phyloP scores from a whole-genome alignment of 192 early-diverging fungal genomes.

The Thoreauomyces humboldtii region DNA sequence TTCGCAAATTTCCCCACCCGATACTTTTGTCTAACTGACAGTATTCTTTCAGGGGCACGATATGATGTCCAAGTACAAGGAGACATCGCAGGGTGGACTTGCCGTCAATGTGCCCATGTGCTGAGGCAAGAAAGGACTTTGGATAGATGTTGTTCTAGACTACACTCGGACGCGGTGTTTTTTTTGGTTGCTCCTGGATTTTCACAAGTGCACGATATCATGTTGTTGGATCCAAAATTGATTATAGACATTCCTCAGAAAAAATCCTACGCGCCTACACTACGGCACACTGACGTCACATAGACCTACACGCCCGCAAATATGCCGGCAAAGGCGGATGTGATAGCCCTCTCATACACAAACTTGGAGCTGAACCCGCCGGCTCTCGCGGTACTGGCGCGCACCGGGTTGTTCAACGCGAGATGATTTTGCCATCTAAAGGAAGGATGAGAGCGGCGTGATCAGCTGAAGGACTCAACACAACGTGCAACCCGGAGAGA shows the following conservation, averaged over 20 bases:
- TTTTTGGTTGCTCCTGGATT: too few species aligned
- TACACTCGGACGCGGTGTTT: too few species aligned
- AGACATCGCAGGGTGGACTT: slow-evolving; percentile 90
- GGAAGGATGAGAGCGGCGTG: background rate
- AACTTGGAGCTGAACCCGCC: slow-evolving; percentile 45
- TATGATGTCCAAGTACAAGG: slow-evolving; percentile 97
- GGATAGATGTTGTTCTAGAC: too few species aligned
- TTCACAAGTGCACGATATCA: too few species aligned
- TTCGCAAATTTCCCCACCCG: background rate
- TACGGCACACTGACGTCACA: too few species aligned
- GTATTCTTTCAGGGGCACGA: slow-evolving; percentile 58
- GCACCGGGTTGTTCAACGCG: slow-evolving; percentile 20
- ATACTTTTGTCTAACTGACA: background rate
- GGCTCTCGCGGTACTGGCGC: slow-evolving; percentile 29
- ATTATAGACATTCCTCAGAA: too few species aligned
- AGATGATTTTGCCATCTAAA: slow-evolving; percentile 8
- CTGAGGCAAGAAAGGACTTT: background rate
- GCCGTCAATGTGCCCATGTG: slow-evolving; percentile 84
- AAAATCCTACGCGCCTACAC: too few species aligned
- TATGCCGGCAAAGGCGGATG: slow-evolving; percentile 33
- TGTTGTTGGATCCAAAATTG: too few species aligned
- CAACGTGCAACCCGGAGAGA: background rate
- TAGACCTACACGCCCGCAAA: too few species aligned
- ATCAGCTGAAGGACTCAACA: background rate
- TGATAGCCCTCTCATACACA: slow-evolving; percentile 41